A percentile compares a stretch with the other conserved stretches of the same genome.
Conservation (phyloP, 176 grass and related monocot species). For the Oryza brachyantha region DNA sequence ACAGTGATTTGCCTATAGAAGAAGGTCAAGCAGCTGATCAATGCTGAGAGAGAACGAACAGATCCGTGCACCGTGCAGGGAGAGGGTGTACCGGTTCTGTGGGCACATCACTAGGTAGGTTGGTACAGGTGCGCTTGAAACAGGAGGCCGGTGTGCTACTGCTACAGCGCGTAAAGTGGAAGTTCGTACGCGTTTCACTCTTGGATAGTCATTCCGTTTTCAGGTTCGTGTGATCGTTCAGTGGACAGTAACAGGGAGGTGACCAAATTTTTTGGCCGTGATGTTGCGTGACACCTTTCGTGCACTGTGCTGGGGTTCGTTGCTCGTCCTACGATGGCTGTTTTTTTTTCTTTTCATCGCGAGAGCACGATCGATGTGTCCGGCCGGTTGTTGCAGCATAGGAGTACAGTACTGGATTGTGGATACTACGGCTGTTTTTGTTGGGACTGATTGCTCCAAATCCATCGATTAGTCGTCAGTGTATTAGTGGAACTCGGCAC, state of each 20-base stretch:
- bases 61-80: neutral
- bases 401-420: no score
- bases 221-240: neutral
- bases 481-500: neutral
- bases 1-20: neutral
- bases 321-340: neutral
- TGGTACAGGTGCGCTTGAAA: neutral
- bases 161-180: neutral
- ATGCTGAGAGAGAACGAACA: neutral
- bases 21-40: neutral
- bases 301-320: neutral
- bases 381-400: neutral
- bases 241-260: neutral
- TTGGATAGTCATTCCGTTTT: neutral
- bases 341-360: no score
- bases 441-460: neutral
- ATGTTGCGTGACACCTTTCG: neutral
- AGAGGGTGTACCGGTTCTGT: neutral
- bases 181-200: neutral
- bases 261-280: neutral
- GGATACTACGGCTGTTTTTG: neutral
- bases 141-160: neutral
- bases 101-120: neutral
- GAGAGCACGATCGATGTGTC: neutral
- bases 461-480: neutral